These are phyloP conservation scores for Volvox reticuliferus DNA, from an alignment of 139 green algal species.

Conservation along the genomic window DNA sequence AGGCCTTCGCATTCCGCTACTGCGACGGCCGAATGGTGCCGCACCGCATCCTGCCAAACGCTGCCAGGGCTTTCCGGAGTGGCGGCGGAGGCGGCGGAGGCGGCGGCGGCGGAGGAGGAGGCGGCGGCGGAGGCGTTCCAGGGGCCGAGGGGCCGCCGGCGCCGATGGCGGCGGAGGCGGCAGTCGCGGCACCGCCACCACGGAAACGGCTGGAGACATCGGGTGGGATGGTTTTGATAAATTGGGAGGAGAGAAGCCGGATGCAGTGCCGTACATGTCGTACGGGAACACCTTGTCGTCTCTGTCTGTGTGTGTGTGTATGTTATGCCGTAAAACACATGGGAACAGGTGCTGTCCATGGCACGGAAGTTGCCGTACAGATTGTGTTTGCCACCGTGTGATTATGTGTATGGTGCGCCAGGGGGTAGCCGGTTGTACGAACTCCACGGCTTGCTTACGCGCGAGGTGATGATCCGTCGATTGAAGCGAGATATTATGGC, in stretches of 20 bases:
- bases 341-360: too few relatives aligned
- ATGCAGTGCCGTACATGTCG: too few relatives aligned
- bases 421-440: constrained; percentile 77
- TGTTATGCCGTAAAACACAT: background rate
- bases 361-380: too few relatives aligned
- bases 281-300: background rate
- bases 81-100: background rate
- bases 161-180: background rate
- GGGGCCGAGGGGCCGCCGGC: background rate
- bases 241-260: too few relatives aligned
- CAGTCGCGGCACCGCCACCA: background rate
- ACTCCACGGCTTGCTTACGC: constrained; percentile 90
- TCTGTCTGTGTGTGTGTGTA: background rate
- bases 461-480: constrained; percentile 91
- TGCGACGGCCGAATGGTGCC: constrained; percentile 78
- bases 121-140: too few relatives aligned
- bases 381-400: background rate
- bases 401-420: constrained; percentile 26
- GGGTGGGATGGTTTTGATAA: background rate
- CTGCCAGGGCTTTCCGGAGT: background rate
- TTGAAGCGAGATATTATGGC: constrained; percentile 93
- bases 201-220: constrained; percentile 41
- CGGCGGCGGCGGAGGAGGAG: too few relatives aligned
- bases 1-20: constrained; percentile 80
- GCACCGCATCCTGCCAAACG: background rate